Conservation (phyloP, 2,329 filamentous ascomycete genomes). For the Neopestalotiopsis clavispora region DNA sequence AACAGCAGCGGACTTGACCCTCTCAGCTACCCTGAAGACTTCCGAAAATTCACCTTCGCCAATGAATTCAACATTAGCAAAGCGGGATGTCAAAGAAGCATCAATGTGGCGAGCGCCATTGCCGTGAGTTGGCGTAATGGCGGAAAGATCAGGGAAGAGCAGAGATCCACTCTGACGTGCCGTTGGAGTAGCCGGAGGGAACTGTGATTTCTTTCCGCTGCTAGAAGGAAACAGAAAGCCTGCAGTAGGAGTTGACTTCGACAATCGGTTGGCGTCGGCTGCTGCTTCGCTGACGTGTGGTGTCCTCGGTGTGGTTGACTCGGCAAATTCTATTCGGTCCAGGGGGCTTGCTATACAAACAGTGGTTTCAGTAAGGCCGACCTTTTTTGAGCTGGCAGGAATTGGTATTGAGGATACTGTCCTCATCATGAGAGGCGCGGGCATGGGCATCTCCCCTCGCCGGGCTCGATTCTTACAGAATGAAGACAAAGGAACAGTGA, state of each 20-base stretch:
- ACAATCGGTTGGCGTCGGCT: conserved; percentile 81
- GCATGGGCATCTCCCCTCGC: conserved; percentile 38
- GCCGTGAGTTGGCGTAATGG: conserved; percentile 73
- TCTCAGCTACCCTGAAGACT: conserved; percentile 77
- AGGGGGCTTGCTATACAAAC: conserved; percentile 65
- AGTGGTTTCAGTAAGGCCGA: conserved; percentile 57
- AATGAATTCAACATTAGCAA: conserved; percentile 79
- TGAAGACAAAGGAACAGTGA: conserved; percentile 42
- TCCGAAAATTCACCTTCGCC: conserved; percentile 93
- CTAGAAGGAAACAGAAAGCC: conserved; percentile 42
- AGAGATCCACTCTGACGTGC: conserved; percentile 61
- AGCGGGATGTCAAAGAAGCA: conserved; percentile 72
- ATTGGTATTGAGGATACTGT: conserved; percentile 29
- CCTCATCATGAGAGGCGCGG: conserved; percentile 37
- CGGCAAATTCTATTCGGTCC: conserved; percentile 57
- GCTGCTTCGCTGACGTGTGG: conserved; percentile 77
- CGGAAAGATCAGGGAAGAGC: conserved; percentile 61
- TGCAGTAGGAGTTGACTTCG: conserved; percentile 70
- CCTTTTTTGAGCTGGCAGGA: conserved; percentile 36
- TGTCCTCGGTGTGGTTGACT: conserved; percentile 69
- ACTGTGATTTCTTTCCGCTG: conserved; percentile 40
- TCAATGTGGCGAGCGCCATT: conserved; percentile 78
- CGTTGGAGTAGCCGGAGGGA: conserved; percentile 84
- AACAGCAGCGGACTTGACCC: conserved; percentile 41
- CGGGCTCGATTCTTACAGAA: conserved; percentile 41